Evolutionary conservation across 1,284 basidiomycete species (phyloP).

Genomic region (Trametes sp.): DNA sequence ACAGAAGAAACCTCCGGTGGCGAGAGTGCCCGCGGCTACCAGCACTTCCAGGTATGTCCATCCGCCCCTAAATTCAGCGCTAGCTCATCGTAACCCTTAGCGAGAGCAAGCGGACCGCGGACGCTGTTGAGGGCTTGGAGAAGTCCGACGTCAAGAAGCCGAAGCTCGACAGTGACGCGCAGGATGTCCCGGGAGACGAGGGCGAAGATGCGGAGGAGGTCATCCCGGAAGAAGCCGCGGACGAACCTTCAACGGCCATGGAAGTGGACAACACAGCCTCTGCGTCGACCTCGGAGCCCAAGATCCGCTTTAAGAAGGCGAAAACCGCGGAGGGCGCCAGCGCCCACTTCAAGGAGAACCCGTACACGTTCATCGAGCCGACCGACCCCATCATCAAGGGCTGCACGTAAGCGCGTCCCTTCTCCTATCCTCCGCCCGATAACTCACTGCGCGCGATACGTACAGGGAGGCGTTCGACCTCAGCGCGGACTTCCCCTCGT

Average conservation of each 20-base stretch:
- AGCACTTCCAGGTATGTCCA: constrained; percentile 35
- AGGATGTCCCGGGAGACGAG: constrained; percentile 21
- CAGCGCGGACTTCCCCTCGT: constrained; percentile 74
- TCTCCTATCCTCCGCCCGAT: background rate
- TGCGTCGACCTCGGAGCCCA: constrained; percentile 19
- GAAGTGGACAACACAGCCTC: constrained; percentile 31
- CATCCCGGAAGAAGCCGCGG: constrained; percentile 21
- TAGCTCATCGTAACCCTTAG: constrained; percentile 27
- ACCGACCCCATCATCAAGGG: constrained; percentile 74
- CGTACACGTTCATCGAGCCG: constrained; percentile 82
- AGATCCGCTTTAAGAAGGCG: constrained; percentile 37
- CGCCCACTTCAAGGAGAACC: constrained; percentile 86
- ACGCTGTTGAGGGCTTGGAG: constrained; percentile 47
- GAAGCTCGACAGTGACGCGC: constrained; percentile 44
- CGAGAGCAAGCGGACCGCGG: constrained; percentile 58
- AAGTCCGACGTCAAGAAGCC: constrained; percentile 57
- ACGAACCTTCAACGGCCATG: constrained; percentile 22
- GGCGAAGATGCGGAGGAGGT: constrained; percentile 31
- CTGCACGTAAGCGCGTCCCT: constrained; percentile 66
- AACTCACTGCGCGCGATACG: background rate
- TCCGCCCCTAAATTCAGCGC: background rate
- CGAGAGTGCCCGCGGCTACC: constrained; percentile 11
- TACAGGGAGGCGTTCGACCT: constrained; percentile 79
- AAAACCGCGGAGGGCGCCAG: constrained; percentile 45
- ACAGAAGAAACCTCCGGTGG: constrained; percentile 52